A percentile compares a stretch with the other conserved stretches of the same genome.
phyloP scores from a whole-genome alignment of 495 filamentous ascomycete genomes.

The Penicillium mononematosum region DNA sequence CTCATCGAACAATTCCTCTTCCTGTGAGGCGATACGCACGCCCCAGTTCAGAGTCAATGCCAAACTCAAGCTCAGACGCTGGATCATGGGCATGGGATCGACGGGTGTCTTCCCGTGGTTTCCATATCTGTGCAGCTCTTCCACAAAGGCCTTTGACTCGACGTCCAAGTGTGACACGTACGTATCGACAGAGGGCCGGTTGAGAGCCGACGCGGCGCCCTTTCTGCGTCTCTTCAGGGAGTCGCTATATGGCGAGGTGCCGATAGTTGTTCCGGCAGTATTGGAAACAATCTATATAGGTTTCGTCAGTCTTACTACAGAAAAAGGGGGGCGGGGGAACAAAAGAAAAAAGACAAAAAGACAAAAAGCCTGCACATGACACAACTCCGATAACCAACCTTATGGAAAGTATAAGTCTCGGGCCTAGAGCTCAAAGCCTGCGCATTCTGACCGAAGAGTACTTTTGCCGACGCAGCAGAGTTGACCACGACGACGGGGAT shows the following conservation, averaged over 20 bases:
- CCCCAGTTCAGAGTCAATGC: conserved; percentile 65
- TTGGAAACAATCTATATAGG: conserved; percentile 51
- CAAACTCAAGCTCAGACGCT: conserved; percentile 55
- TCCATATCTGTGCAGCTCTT: conserved; percentile 57
- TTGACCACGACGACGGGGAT: conserved; percentile 61
- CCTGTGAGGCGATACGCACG: conserved; percentile 53
- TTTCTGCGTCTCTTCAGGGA: conserved; percentile 63
- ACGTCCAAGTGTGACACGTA: conserved; percentile 62
- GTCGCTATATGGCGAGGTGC: conserved; percentile 62
- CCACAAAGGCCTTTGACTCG: conserved; percentile 58
- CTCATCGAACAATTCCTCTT: conserved; percentile 60
- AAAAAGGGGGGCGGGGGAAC: no score
- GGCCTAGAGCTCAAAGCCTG: conserved; percentile 59
- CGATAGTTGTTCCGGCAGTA: conserved; percentile 65
- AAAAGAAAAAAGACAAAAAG: no score
- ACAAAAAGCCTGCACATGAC: neutral
- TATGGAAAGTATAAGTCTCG: conserved; percentile 65
- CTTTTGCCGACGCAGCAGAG: conserved; percentile 54
- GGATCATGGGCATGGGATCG: conserved; percentile 61
- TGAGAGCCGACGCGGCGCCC: conserved; percentile 61
- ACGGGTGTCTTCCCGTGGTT: conserved; percentile 51
- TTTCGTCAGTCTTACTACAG: no score
- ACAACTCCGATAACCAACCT: conserved; percentile 35
- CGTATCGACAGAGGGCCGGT: conserved; percentile 57
- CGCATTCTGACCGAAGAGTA: conserved; percentile 58